Base-by-base conservation (phyloP, 2,329 filamentous ascomycete species). In the Colletotrichum musicola region DNA sequence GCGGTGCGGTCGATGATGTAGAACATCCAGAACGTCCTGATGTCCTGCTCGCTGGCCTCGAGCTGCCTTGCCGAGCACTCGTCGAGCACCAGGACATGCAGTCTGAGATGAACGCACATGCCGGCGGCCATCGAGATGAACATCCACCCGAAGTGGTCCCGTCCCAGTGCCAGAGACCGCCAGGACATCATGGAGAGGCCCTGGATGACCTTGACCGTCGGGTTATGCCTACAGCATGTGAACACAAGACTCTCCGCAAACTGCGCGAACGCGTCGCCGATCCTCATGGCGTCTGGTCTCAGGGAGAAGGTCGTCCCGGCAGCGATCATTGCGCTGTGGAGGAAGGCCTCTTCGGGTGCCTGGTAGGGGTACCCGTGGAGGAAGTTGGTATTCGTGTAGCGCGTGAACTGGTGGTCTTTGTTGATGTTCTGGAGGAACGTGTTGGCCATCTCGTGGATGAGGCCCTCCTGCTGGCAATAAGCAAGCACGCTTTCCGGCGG, bases 111-210 rank as follows among this genome's bases (percentile, higher is more conserved):
- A 4, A 71, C 70, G 16, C 64, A 71, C 47, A 72, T 63, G 2
- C 70, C 70, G 10, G 70, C 70, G n/a, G 68, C 70, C 70, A 71
- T 71, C 2, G 70, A 72, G 47, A 69, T 71, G 25, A 65, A 72
- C 27, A 69, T 71, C 70, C 68, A 72, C 5, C 68, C 64, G 14
- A 72, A 69, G 30, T 72, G 70, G 44, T 72, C 70, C 27, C 70
- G 30, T 2, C 70, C 70, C 16, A 72, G 40, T 4, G 70, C 70
- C 2, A 72, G 49, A 16, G 68, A 72, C 20, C 70, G 44, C 70
- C 70, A 72, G 13, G 68, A 66, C 56, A 72, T 53, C 61, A 72
- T 72, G 0, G 60, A 71, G n/a, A 72, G 70, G 2, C 68, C 68
- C 27, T 69, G 70, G 16, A 72, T 55, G 14, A 72, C 68, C 10